Evolutionary conservation across 805 yeast genomes (phyloP).

Genomic region (Hanseniaspora thailandica): DNA sequence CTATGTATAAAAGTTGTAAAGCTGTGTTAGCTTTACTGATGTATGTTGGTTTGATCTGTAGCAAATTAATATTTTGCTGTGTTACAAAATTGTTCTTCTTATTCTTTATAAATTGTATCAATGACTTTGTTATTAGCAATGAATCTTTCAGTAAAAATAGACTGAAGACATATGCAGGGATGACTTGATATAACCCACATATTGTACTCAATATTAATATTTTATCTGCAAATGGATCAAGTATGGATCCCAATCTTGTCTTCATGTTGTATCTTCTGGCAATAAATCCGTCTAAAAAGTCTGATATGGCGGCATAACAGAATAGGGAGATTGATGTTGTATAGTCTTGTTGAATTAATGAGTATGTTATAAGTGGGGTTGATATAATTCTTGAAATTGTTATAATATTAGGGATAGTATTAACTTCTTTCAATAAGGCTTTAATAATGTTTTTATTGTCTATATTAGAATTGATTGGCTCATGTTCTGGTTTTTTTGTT

Average conservation of each 20-base stretch:
- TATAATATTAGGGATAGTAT: conserved; percentile 72
- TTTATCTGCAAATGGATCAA: conserved; percentile 95
- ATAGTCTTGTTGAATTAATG: conserved; percentile 53
- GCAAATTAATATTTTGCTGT: conserved; percentile 24
- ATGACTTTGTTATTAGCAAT: not conserved
- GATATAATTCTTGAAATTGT: conserved; percentile 70
- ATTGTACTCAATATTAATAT: conserved; percentile 66
- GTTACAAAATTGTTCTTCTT: not conserved
- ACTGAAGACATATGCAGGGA: not conserved
- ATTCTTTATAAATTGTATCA: not conserved
- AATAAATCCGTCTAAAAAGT: conserved; percentile 79
- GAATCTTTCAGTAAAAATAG: conserved; percentile 1
- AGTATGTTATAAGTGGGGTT: conserved; percentile 77
- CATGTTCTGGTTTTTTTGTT: not conserved
- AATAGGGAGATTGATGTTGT: conserved; percentile 60
- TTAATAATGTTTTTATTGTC: not conserved
- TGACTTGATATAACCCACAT: conserved; percentile 51
- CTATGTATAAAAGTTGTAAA: conserved; percentile 83
- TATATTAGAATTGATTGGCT: not conserved
- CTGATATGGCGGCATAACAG: conserved; percentile 79
- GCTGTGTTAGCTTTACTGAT: conserved; percentile 84
- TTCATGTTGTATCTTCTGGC: conserved; percentile 71
- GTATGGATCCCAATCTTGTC: conserved; percentile 75
- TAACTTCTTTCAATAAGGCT: not conserved
- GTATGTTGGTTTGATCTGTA: conserved; percentile 75